Conservation (phyloP, 1,139 yeast genomes). For the Pichia sp. region DNA sequence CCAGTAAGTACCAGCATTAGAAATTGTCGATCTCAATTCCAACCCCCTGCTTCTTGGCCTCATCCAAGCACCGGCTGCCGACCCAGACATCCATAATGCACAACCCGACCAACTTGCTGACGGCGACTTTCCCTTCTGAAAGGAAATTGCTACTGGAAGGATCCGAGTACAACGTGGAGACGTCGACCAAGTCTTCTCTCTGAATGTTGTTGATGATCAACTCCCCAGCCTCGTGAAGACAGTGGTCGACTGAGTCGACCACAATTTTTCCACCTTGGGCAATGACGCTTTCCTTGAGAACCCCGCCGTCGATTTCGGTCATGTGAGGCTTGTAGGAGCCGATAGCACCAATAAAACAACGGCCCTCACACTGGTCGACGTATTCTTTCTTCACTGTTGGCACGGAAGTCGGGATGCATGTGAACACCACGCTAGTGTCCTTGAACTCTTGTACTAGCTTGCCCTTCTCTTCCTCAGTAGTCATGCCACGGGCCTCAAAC, state of each 20-base stretch:
- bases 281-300: conserved; percentile 33
- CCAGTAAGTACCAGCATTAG: conserved; percentile 3
- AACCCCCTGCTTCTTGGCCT: conserved; percentile 24
- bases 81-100: conserved; percentile 58
- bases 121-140: conserved; percentile 33
- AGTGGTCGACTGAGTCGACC: conserved; percentile 58
- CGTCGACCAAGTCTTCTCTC: conserved; percentile 40
- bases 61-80: conserved; percentile 33
- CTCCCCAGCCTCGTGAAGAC: conserved; percentile 63
- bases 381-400: conserved; percentile 41
- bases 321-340: conserved; percentile 69
- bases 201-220: conserved; percentile 43
- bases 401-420: conserved; percentile 55
- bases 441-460: conserved; percentile 25
- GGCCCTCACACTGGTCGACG: conserved; percentile 35
- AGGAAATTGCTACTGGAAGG: conserved; percentile 12
- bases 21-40: conserved; percentile 33
- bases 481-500: conserved; percentile 25
- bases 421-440: conserved; percentile 45
- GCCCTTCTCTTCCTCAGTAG: conserved; percentile 18
- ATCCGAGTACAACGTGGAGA: conserved; percentile 37
- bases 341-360: conserved; percentile 51
- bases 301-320: conserved; percentile 54
- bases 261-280: conserved; percentile 40
- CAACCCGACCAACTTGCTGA: conserved; percentile 55